Percentiles rank a stretch among this genome's conserved stretches.
These are phyloP conservation scores for Porogramme epimiltina DNA, from an alignment of 1,284 basidiomycete genomes.

Conservation along the genomic window DNA sequence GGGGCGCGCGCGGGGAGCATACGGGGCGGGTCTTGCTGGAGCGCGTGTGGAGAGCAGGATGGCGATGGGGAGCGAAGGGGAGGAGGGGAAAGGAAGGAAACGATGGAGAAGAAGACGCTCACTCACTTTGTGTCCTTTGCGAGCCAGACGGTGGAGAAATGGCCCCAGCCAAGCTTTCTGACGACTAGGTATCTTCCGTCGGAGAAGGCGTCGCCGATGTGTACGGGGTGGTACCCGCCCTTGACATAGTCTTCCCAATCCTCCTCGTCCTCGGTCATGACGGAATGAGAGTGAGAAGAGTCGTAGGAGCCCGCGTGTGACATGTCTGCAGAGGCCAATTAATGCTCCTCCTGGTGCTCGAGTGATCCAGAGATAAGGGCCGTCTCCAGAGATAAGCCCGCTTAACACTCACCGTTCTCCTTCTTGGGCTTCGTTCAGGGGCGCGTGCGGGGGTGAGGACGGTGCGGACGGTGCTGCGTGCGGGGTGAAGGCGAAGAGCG, in stretches of 20 bases:
- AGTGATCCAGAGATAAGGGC: constrained; percentile 21
- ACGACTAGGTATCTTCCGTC: constrained; percentile 90
- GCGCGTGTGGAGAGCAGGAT: constrained; percentile 1
- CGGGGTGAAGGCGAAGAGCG: neutral
- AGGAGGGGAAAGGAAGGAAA: constrained; percentile 1
- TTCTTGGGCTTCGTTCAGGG: neutral
- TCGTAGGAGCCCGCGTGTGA: constrained; percentile 48
- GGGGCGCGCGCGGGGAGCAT: neutral
- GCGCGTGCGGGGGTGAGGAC: neutral
- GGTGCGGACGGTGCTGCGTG: neutral
- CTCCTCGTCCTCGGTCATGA: constrained; percentile 81
- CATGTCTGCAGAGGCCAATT: constrained; percentile 30
- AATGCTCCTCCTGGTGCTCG: neutral
- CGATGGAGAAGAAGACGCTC: constrained; percentile 11
- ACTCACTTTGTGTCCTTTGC: constrained; percentile 84
- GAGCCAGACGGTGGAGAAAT: constrained; percentile 95
- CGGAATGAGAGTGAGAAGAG: constrained; percentile 56
- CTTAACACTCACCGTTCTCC: constrained; percentile 6
- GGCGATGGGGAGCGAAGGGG: constrained; percentile 1
- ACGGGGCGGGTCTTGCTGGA: neutral
- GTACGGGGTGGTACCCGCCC: constrained; percentile 94
- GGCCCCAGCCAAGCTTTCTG: constrained; percentile 97
- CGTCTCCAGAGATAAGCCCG: constrained; percentile 17
- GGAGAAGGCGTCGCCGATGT: constrained; percentile 92
- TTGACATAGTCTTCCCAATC: constrained; percentile 88